Percentiles rank a stretch among this genome's conserved stretches.
These are phyloP conservation scores for Rhizophagus sp. DNA, from an alignment of 192 early-diverging fungal genomes.

Conservation along the genomic window DNA sequence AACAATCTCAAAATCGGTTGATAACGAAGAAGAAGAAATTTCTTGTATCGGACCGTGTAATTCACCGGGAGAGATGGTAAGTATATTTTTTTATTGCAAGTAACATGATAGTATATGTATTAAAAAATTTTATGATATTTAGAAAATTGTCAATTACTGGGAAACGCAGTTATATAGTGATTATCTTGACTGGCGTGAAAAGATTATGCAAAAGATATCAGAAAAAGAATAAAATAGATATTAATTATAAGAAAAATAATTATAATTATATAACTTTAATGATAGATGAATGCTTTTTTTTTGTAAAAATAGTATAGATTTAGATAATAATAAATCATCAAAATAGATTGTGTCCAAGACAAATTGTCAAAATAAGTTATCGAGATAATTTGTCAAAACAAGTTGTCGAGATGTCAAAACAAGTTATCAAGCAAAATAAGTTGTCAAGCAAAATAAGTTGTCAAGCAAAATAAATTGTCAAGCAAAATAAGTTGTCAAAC, in stretches of 20 bases:
- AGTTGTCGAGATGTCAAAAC: too few species aligned
- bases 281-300: too few species aligned
- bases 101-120: neutral
- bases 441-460: too few species aligned
- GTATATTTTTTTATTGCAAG: too few species aligned
- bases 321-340: too few species aligned
- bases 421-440: too few species aligned
- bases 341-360: too few species aligned
- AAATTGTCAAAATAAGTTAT: too few species aligned
- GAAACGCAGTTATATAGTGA: neutral
- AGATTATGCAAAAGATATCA: neutral
- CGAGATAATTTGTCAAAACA: too few species aligned
- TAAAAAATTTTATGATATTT: neutral
- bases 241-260: neutral
- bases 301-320: too few species aligned
- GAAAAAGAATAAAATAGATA: neutral
- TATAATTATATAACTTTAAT: neutral
- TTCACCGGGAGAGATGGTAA: neutral
- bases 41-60: neutral
- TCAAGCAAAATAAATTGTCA: too few species aligned
- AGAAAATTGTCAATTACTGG: neutral
- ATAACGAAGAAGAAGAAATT: neutral
- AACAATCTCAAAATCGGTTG: neutral
- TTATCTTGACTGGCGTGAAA: conserved; percentile 6
- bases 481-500: too few species aligned